Evolutionary conservation across 306 rosid genomes (phyloP).

Genomic region (Sesbania bispinosa): DNA sequence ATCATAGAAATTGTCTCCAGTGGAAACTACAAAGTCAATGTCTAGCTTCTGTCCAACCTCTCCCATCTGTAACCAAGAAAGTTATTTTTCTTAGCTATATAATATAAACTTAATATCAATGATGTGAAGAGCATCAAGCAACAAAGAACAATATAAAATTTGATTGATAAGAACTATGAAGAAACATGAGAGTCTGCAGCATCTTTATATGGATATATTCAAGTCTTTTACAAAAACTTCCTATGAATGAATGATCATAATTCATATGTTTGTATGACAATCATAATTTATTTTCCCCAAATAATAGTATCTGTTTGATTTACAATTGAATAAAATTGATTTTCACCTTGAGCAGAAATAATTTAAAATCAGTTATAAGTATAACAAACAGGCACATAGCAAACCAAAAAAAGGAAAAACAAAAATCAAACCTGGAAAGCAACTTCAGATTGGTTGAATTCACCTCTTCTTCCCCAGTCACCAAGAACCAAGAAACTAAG

Average conservation of each 20-base stretch:
- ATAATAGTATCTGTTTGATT: no score
- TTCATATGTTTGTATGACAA: neutral
- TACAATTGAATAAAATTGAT: no score
- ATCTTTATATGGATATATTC: neutral
- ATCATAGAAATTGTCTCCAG: conserved; percentile 62
- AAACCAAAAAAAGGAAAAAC: neutral
- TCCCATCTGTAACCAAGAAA: conserved; percentile 43
- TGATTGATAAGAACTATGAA: neutral
- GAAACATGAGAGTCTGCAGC: neutral
- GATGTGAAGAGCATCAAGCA: neutral
- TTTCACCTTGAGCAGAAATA: no score
- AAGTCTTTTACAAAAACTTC: neutral
- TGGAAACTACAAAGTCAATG: conserved; percentile 50
- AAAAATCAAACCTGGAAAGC: conserved; percentile 42
- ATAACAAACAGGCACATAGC: neutral
- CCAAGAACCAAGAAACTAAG: conserved; percentile 55
- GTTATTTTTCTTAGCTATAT: neutral
- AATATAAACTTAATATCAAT: neutral
- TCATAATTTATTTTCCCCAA: no score
- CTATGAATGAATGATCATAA: neutral
- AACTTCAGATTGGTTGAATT: conserved; percentile 46
- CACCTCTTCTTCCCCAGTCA: conserved; percentile 63
- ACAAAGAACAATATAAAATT: neutral
- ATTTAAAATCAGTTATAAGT: no score
- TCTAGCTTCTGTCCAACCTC: conserved; percentile 45